Percentiles rank a stretch among this genome's conserved stretches.
These are phyloP conservation scores for Lactarius indigo DNA, from an alignment of 768 basidiomycete genomes.

Conservation along the genomic window DNA sequence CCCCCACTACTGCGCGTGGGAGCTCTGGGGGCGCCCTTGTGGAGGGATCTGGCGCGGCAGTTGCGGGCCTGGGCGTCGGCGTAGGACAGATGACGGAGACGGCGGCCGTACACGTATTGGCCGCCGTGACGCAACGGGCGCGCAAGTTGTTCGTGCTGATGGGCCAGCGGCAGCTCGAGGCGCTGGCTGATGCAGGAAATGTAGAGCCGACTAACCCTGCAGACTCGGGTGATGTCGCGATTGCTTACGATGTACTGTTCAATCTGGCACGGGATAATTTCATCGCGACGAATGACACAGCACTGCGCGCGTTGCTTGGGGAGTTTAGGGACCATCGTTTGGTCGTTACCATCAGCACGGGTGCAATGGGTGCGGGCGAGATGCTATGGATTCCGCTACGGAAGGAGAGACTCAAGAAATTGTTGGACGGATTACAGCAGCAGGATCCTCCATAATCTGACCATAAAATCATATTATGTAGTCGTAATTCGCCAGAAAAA, in stretches of 20 bases:
- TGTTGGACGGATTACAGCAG: slow-evolving; percentile 30
- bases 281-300: slow-evolving; percentile 84
- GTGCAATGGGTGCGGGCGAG: slow-evolving; percentile 41
- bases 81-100: slow-evolving; percentile 63
- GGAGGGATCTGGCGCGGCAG: slow-evolving; percentile 10
- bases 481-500: not conserved
- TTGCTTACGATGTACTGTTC: slow-evolving; percentile 67
- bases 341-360: slow-evolving; percentile 48
- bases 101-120: slow-evolving; percentile 75
- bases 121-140: slow-evolving; percentile 83
- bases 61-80: slow-evolving; percentile 35
- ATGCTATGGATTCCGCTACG: slow-evolving; percentile 85
- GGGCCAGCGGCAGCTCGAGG: slow-evolving; percentile 62
- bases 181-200: slow-evolving; percentile 40
- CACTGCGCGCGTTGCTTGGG: slow-evolving; percentile 73
- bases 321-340: slow-evolving; percentile 92
- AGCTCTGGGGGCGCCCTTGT: slow-evolving; percentile 29
- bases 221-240: slow-evolving; percentile 53
- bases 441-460: not conserved
- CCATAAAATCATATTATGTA: not conserved
- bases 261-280: slow-evolving; percentile 75
- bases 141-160: slow-evolving; percentile 77
- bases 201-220: slow-evolving; percentile 25
- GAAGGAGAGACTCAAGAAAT: slow-evolving; percentile 61
- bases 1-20: slow-evolving; percentile 1